Base-by-base conservation (phyloP, 352 stramenopile genomes). In the Globisporangium iwayamae region DNA sequence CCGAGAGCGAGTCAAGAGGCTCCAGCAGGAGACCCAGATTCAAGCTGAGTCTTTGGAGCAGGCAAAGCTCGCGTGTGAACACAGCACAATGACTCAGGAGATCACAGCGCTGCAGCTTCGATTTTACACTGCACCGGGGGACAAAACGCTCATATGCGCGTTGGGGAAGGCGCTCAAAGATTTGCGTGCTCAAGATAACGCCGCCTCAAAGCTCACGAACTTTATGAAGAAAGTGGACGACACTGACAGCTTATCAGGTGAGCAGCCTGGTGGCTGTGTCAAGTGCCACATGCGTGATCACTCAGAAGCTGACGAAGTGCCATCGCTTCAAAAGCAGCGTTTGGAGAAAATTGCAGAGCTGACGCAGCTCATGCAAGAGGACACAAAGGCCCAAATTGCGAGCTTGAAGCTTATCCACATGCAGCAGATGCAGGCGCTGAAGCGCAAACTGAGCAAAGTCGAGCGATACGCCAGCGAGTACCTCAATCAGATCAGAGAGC, bases 21-120 rank as follows among this genome's bases (percentile, higher is more conserved):
- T 79, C 8, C 67, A 70, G 48, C 14, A 38, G 18, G 64, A 78
- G 6, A 47, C 60, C 11, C 52, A 66, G 25, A 43, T 20, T 14
- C 56, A 50, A 28, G 45, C 51, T 16, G 34, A 60, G n/a, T n/a
- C 16, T n/a, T 65, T 84, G 2, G 70, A 66, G 25, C 41, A 47
- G 1, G n/a, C 18, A 3, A 67, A 68, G 38, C 41, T 66, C 1
- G 66, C 76, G 8, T 68, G 57, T 22, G 79, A 91, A 52, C 69
- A 69, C 7, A 66, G 62, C 20, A 53, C 53, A 14, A 77, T 80
- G 66, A 74, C 80, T n/a, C 75, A 71, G 25, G 75, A 89, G 28
- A 69, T 91, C 4, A 73, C 77, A 1, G 61, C 78, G 60, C 70
- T 90, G 10, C 72, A 89, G 56, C 64, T 91, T 14, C 72, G 81